These are phyloP conservation scores for Psilocybe subaeruginosa DNA, from an alignment of 768 basidiomycete species.

Conservation along the genomic window DNA sequence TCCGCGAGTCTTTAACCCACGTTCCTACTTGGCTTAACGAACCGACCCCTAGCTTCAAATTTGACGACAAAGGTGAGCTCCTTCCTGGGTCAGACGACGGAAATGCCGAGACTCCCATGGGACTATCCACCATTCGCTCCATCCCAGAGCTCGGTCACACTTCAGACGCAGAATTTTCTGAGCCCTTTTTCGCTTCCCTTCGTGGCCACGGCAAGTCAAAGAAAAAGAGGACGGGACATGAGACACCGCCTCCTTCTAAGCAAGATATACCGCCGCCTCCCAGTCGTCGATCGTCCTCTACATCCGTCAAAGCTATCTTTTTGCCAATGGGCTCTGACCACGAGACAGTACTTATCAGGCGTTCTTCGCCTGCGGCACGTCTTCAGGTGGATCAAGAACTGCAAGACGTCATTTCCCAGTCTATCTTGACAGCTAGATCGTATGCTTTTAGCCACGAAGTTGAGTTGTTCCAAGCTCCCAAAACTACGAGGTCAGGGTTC, in stretches of 20 bases:
- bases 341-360: slow-evolving; percentile 65
- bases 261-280: slow-evolving; percentile 32
- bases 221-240: slow-evolving; percentile 28
- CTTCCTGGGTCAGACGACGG: slow-evolving; percentile 40
- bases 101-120: slow-evolving; percentile 40
- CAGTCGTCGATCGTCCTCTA: slow-evolving; percentile 65
- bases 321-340: slow-evolving; percentile 53
- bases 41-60: slow-evolving; percentile 64
- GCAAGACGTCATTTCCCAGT: slow-evolving; percentile 79
- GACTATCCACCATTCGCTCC: slow-evolving; percentile 58
- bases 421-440: slow-evolving; percentile 67
- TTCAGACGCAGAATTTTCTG: slow-evolving; percentile 35
- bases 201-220: slow-evolving; percentile 31
- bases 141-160: slow-evolving; percentile 49
- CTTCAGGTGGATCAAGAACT: slow-evolving; percentile 77
- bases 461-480: slow-evolving; percentile 49
- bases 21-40: slow-evolving; percentile 57
- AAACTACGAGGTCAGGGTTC: slow-evolving; percentile 44
- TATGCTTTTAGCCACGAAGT: slow-evolving; percentile 66
- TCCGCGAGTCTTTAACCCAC: slow-evolving; percentile 54
- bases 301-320: slow-evolving; percentile 65
- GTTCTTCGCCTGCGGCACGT: slow-evolving; percentile 67
- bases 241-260: slow-evolving; percentile 21
- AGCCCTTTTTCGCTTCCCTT: slow-evolving; percentile 37
- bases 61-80: slow-evolving; percentile 45